phyloP scores from a whole-genome alignment of 2,329 filamentous ascomycete species.

The Thelonectria rubi region DNA sequence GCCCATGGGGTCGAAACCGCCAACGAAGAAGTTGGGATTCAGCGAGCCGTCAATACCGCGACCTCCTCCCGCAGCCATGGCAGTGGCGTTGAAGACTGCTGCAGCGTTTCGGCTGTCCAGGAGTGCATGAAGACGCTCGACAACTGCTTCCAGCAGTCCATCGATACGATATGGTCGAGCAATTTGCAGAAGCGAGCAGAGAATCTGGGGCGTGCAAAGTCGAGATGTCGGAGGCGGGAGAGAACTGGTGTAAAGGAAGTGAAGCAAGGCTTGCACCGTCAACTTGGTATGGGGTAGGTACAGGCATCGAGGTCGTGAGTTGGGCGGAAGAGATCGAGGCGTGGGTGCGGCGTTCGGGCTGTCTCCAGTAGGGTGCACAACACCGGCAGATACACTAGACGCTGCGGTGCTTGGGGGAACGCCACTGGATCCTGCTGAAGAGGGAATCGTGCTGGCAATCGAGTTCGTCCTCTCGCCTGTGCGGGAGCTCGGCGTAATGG shows the following conservation, averaged over 20 bases:
- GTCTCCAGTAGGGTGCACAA: constrained; percentile 52
- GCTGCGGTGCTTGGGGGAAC: constrained; percentile 55
- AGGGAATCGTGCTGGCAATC: constrained; percentile 55
- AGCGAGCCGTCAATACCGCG: constrained; percentile 77
- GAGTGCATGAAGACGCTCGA: constrained; percentile 87
- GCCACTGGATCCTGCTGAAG: constrained; percentile 50
- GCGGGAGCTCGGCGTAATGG: constrained; percentile 77
- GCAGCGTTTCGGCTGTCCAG: constrained; percentile 94
- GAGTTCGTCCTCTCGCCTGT: constrained; percentile 59
- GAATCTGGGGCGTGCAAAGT: constrained; percentile 91
- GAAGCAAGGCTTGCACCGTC: constrained; percentile 87
- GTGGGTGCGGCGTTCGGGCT: constrained; percentile 64
- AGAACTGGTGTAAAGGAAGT: constrained; percentile 93
- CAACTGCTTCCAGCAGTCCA: constrained; percentile 89
- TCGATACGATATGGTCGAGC: constrained; percentile 93
- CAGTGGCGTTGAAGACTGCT: constrained; percentile 96
- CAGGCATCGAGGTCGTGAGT: constrained; percentile 80
- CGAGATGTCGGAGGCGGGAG: constrained; percentile 79
- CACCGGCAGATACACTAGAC: constrained; percentile 53
- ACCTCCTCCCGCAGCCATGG: constrained; percentile 96
- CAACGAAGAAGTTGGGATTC: constrained; percentile 70
- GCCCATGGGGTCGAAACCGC: constrained; percentile 55
- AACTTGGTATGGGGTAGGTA: constrained; percentile 93
- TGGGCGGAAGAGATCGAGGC: constrained; percentile 64
- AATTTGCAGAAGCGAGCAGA: constrained; percentile 93